Evolutionary conservation across 2,329 filamentous ascomycete species (phyloP), one percentile per base, ranked within the genome.

Genomic region (Cladosporium sphaerospermum): DNA sequence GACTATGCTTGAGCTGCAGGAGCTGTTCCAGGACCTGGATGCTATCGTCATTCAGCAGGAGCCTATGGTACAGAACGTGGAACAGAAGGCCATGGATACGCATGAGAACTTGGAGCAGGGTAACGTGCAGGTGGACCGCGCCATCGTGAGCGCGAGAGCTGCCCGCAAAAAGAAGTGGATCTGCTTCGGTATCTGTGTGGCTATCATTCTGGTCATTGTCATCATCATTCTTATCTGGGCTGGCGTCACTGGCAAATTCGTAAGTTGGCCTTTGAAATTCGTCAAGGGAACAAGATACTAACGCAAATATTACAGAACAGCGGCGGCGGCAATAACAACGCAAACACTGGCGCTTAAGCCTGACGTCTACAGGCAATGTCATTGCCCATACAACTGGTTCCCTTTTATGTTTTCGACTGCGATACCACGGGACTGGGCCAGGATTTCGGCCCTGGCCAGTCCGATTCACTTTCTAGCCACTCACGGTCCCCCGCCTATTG

Each of bases 111-210:
- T 96, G 45, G 82, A 86, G 64, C 86, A 93, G 69, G 92, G 86
- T 59, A 96, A 93, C 66, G 80, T 83, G 58, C 83, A 96, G 70
- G 87, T 97, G 55, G 83, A 79, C 37, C 81, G 80, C n/a, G 91
- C 91, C 10, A 87, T 96, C 57, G 78, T 80, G 56, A 95, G 88
- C 61, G 92, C 92, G 8, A 79, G 86, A 68, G 81, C 83, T 62
- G 88, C 86, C 47, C 81, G 88, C 62, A 88, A 84, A 75, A 95
- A 95, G 89, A 96, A 96, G 86, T 96, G 90, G 91, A 91, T 88
- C 69, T 96, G 90, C 77, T 74, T 96, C 61, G 84, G 85, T 64
- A 89, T 96, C 65, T 74, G 78, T 62, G 74, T 68, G 57, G 60
- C 68, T 54, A 65, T 57, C 46, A 54, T 55, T 16, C 5, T 56